Evolutionary conservation across 2,329 filamentous ascomycete species (phyloP).

Genomic region (Penicillium sp.): DNA sequence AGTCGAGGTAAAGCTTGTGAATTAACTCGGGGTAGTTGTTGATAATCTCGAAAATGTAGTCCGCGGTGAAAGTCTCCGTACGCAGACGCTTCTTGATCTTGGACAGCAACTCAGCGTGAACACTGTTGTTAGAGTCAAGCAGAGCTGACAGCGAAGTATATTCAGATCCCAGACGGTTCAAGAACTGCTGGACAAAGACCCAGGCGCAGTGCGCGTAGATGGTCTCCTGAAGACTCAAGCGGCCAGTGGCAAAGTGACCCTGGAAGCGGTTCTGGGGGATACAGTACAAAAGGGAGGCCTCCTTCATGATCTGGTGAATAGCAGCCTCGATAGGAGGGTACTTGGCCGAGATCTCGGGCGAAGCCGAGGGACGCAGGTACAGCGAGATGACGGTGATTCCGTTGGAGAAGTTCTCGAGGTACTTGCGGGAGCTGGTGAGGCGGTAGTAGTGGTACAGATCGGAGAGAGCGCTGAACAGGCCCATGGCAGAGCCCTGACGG

Average conservation of each 20-base stretch:
- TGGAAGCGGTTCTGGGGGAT: conserved; percentile 98
- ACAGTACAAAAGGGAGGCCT: conserved; percentile 95
- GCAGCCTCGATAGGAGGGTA: conserved; percentile 87
- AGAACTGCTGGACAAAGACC: conserved; percentile 97
- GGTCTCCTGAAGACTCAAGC: conserved; percentile 91
- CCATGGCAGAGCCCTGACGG: conserved; percentile 87
- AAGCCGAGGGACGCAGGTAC: conserved; percentile 78
- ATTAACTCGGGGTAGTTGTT: conserved; percentile 86
- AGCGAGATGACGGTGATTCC: conserved; percentile 97
- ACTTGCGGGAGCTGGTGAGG: conserved; percentile 93
- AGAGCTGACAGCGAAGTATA: conserved; percentile 86
- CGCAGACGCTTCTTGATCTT: conserved; percentile 95
- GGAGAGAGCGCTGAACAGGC: conserved; percentile 92
- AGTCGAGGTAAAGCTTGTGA: conserved; percentile 85
- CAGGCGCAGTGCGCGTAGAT: conserved; percentile 97
- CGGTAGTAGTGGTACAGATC: conserved; percentile 99
- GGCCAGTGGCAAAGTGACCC: conserved; percentile 80
- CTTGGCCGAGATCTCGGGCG: conserved; percentile 60
- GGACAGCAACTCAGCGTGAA: conserved; percentile 83
- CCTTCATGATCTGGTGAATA: conserved; percentile 98
- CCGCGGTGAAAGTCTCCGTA: conserved; percentile 95
- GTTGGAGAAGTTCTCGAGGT: conserved; percentile 98
- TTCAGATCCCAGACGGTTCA: conserved; percentile 91
- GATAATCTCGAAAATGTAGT: conserved; percentile 98
- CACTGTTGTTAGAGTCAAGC: conserved; percentile 79